These are phyloP conservation scores for Fusarium beomiforme DNA, from an alignment of 2,329 filamentous ascomycete species.

Conservation along the genomic window DNA sequence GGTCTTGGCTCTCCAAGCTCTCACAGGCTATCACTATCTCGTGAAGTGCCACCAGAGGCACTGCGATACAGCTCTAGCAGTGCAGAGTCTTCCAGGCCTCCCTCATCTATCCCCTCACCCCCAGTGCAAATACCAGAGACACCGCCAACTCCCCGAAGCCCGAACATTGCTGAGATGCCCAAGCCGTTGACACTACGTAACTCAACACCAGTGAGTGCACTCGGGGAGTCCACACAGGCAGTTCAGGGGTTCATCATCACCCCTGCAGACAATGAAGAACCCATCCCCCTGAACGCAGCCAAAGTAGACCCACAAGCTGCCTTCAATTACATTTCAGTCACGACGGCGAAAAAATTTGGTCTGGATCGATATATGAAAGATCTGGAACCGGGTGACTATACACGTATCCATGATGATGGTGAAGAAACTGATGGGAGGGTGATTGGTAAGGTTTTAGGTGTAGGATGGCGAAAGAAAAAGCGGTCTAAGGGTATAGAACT, in stretches of 20 bases:
- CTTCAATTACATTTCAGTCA: not conserved
- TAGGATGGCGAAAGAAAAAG: not conserved
- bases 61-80: not conserved
- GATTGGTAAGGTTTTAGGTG: not conserved
- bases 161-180: not conserved
- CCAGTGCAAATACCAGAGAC: not conserved
- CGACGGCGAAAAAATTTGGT: fast-evolving
- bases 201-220: fast-evolving
- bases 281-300: fast-evolving
- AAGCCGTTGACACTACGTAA: fast-evolving
- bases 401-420: fast-evolving
- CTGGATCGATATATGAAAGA: fast-evolving
- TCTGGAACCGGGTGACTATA: fast-evolving
- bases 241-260: not conserved
- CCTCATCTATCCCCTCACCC: not conserved
- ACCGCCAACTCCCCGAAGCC: not conserved
- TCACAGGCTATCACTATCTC: fast-evolving
- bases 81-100: not conserved
- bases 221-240: fast-evolving
- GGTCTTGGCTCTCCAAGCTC: fast-evolving
- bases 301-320: fast-evolving
- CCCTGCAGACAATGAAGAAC: fast-evolving
- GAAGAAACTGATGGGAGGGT: not conserved
- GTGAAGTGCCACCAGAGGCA: fast-evolving
- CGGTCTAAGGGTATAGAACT: fast-evolving